Base-by-base conservation (phyloP, 2,329 filamentous ascomycete species). In the Penicillium sp. region DNA sequence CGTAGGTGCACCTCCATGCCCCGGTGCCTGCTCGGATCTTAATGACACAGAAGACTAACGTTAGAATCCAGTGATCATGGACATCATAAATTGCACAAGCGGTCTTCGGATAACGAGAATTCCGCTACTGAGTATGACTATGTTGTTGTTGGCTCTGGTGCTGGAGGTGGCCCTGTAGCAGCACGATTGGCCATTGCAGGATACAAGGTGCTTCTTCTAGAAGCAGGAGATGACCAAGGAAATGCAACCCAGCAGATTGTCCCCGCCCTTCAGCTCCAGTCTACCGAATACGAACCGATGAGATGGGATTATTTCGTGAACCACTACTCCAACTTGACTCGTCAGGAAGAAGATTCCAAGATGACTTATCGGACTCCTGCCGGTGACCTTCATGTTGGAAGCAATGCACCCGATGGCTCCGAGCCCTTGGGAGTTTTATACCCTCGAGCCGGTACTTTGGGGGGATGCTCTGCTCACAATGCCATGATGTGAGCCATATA, bases 281-380 rank as follows among this genome's bases (percentile, higher is more conserved):
- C 81, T 2, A 83, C 81, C 11, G 82, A 86, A 63, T 81, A 86
- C 57, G 75, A 76, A 24, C 76, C 78, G 18, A 77, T 85, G 61
- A 73, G 78, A 44, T 88, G 85, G 85, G 81, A 85, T 68, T 87
- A 83, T 71, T 88, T 82, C 60, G 82, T 86, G n/a, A 78, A 79
- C 44, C 85, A 87, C 68, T 87, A 86, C 64, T 74, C 77, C 9
- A 78, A 86, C 58, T 72, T 82, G 43, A 69, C 71, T 22, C 76
- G 80, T 37, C 81, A 85, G 60, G 75, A 79, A 22, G 74, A 76
- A 50, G 83, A 88, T 66, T 81, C 74, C 62, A 87, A 88, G 75
- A 81, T 82, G 45, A 80, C 81, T 1, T 87, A 85, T 66, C 66
- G 78, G 9, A 82, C 81, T 0, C 71, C 77, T 0, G 70, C 80